Conservation (phyloP, 805 yeast species). For the Sugiyamaella qingdaonensis region DNA sequence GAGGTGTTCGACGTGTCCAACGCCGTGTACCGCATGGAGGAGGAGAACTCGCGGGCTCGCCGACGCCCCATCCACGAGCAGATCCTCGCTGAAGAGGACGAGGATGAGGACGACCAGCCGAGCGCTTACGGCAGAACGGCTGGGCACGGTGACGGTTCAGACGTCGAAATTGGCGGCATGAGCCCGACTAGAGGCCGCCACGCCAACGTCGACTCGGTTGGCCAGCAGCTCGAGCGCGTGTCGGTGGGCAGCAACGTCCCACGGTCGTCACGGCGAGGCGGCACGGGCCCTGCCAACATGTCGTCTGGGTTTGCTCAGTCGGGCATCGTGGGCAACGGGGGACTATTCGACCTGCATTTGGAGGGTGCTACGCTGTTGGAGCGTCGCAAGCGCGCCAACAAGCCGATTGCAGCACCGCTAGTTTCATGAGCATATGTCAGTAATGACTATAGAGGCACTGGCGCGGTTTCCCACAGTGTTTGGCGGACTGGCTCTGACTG, state of each 20-base stretch:
- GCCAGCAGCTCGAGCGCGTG: constrained; percentile 5
- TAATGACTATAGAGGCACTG: constrained; percentile 1
- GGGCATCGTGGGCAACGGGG: constrained; percentile 18
- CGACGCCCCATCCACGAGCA: constrained; percentile 21
- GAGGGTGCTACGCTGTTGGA: constrained; percentile 62
- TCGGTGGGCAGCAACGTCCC: constrained; percentile 10
- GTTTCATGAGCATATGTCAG: not conserved
- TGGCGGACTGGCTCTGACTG: too few relatives aligned
- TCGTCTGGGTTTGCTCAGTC: constrained; percentile 1
- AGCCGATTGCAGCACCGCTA: constrained; percentile 1
- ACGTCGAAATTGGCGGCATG: not conserved
- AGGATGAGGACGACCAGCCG: constrained; percentile 23
- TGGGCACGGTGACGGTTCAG: not conserved
- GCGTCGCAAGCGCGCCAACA: constrained; percentile 37
- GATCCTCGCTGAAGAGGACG: constrained; percentile 31
- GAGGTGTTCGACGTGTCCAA: constrained; percentile 85
- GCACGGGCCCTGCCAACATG: not conserved
- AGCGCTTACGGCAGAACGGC: constrained; percentile 8
- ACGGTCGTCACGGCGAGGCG: constrained; percentile 1
- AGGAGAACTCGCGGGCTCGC: constrained; percentile 44
- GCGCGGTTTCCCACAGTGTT: too few relatives aligned
- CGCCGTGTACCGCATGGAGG: constrained; percentile 79
- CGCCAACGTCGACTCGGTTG: not conserved
- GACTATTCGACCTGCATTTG: constrained; percentile 52
- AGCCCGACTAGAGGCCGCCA: not conserved